Evolutionary conservation across 345 rosid species (phyloP).

Genomic region (Euphorbia peplus): DNA sequence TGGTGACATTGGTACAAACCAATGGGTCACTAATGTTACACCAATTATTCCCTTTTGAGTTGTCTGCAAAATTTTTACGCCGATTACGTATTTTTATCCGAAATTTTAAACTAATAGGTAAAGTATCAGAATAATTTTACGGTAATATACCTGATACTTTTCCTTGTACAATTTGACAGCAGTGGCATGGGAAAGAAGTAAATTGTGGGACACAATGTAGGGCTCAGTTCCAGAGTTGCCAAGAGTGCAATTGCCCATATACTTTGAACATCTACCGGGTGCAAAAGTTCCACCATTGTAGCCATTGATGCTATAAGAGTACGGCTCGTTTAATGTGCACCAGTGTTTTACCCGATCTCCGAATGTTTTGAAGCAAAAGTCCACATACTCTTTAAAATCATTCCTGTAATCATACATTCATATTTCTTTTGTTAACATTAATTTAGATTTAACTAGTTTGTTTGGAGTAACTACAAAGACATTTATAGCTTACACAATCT

Average conservation of each 20-base stretch:
- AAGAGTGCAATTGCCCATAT: slow-evolving; percentile 28
- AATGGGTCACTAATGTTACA: slow-evolving; percentile 16
- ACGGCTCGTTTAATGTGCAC: slow-evolving; percentile 35
- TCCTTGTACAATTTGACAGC: slow-evolving; percentile 31
- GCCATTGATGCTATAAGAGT: slow-evolving; percentile 11
- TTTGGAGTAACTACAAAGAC: too few species aligned
- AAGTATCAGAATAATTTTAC: too few species aligned
- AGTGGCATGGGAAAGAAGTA: slow-evolving; percentile 41
- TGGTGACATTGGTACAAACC: slow-evolving; percentile 30
- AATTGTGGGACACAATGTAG: slow-evolving; percentile 33
- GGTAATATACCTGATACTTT: slow-evolving; percentile 42
- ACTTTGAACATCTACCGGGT: slow-evolving; percentile 51
- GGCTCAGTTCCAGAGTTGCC: slow-evolving; percentile 47
- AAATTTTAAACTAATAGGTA: too few species aligned
- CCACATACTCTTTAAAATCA: slow-evolving; percentile 28
- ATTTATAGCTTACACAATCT: slow-evolving; percentile 36
- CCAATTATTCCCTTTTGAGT: slow-evolving; percentile 41
- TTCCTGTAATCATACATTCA: slow-evolving; percentile 9
- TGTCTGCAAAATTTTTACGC: slow-evolving; percentile 18
- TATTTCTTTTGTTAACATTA: neutral
- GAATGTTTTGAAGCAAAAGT: slow-evolving; percentile 34
- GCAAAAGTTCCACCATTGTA: slow-evolving; percentile 28
- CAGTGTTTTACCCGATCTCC: slow-evolving; percentile 38
- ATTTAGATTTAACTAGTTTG: too few species aligned
- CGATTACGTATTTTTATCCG: too few species aligned